Conservation (phyloP, 352 stramenopile genomes). For the Sclerospora graminicola region DNA sequence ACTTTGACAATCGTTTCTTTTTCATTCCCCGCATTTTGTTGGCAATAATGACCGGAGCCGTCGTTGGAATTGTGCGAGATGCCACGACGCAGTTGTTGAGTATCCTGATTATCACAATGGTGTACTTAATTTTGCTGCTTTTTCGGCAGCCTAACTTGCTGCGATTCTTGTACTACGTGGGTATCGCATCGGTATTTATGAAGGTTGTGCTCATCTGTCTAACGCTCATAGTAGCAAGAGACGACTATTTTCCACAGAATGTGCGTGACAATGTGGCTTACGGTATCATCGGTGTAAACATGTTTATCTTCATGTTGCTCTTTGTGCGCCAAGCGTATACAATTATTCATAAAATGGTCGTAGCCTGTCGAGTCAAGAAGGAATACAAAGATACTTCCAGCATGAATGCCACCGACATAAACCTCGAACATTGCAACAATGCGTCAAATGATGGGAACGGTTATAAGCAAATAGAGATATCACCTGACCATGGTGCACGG, state of each 20-base stretch:
- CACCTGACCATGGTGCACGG: slow-evolving; percentile 8
- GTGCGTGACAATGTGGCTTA: slow-evolving; percentile 80
- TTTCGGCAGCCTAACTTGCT: slow-evolving; percentile 65
- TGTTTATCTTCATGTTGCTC: slow-evolving; percentile 75
- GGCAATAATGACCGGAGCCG: slow-evolving; percentile 49
- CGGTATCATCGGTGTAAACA: slow-evolving; percentile 76
- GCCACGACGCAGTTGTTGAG: slow-evolving; percentile 64
- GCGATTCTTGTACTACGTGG: slow-evolving; percentile 79
- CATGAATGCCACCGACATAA: slow-evolving; percentile 30
- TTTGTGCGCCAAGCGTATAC: slow-evolving; percentile 73
- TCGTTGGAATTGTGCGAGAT: slow-evolving; percentile 63
- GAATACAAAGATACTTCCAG: slow-evolving; percentile 19
- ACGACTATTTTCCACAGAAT: slow-evolving; percentile 69
- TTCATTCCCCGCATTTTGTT: slow-evolving; percentile 74
- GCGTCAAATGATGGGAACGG: slow-evolving; percentile 5
- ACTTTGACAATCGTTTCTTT: slow-evolving; percentile 85
- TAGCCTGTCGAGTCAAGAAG: slow-evolving; percentile 36
- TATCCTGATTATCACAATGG: slow-evolving; percentile 52
- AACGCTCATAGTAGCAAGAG: slow-evolving; percentile 70
- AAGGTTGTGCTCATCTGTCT: slow-evolving; percentile 75
- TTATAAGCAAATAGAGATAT: slow-evolving; percentile 23
- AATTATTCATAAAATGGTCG: slow-evolving; percentile 60
- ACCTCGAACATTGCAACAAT: slow-evolving; percentile 38
- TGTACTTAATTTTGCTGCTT: slow-evolving; percentile 65
- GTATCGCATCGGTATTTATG: slow-evolving; percentile 62